These are phyloP conservation scores for Dryas alaskensis DNA, from an alignment of 306 rosid genomes.

Conservation along the genomic window DNA sequence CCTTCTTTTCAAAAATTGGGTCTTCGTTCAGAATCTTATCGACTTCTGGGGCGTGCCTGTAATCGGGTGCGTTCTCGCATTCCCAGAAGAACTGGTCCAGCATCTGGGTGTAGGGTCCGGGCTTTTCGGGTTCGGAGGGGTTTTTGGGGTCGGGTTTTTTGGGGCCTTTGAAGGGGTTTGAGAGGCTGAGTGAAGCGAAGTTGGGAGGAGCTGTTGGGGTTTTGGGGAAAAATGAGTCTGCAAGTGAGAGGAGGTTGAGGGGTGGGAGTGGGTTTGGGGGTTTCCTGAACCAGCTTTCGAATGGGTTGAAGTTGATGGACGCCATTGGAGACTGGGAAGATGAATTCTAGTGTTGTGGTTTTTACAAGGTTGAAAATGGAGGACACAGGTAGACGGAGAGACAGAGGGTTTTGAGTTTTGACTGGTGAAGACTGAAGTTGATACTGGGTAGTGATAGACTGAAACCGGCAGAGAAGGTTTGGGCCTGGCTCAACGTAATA, in stretches of 20 bases:
- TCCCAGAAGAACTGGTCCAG: slow-evolving; percentile 70
- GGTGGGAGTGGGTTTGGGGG: slow-evolving; percentile 64
- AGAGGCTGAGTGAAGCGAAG: slow-evolving; percentile 60
- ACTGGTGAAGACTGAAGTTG: background rate
- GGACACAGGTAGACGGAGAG: background rate
- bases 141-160: slow-evolving; percentile 20
- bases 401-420: background rate
- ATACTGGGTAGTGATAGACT: background rate
- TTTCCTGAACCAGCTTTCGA: slow-evolving; percentile 69
- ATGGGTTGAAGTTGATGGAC: slow-evolving; percentile 80
- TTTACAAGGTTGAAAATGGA: background rate
- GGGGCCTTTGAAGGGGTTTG: slow-evolving; percentile 41
- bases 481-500: background rate
- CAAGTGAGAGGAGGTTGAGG: slow-evolving; percentile 33
- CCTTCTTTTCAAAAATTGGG: slow-evolving; percentile 46
- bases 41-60: slow-evolving; percentile 72
- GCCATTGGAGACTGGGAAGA: slow-evolving; percentile 39
- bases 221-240: slow-evolving; percentile 29
- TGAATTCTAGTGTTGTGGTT: background rate
- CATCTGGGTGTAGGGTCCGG: slow-evolving; percentile 49
- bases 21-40: slow-evolving; percentile 55
- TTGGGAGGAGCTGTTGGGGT: slow-evolving; percentile 24
- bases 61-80: slow-evolving; percentile 55
- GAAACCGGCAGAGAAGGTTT: background rate
- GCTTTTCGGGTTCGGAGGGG: slow-evolving; percentile 26